A percentile compares a stretch with the other conserved stretches of the same genome.
These are phyloP conservation scores for Thalassia testudinum DNA, from an alignment of 116 monocot genomes.

Conservation along the genomic window DNA sequence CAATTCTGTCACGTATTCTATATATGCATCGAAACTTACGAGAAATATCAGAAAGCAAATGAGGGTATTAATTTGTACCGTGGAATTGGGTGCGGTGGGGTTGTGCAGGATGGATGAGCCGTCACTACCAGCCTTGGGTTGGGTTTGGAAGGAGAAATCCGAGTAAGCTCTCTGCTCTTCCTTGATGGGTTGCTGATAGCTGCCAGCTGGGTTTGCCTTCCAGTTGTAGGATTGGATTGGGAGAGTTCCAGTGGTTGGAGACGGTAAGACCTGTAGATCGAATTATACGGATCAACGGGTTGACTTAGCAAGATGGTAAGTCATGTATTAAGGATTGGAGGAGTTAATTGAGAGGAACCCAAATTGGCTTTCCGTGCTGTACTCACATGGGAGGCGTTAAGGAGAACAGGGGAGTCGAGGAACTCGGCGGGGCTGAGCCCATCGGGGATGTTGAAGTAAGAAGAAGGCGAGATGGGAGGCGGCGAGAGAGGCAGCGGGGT, in stretches of 20 bases:
- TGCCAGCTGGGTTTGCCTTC: neutral
- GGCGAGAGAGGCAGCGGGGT: slow-evolving; percentile 45
- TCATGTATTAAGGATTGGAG: neutral
- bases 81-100: neutral
- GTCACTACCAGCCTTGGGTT: neutral
- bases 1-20: no score
- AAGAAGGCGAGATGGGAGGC: slow-evolving; percentile 36
- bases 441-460: slow-evolving; percentile 58
- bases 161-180: slow-evolving; percentile 22
- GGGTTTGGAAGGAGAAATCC: slow-evolving; percentile 66
- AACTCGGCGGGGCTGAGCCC: slow-evolving; percentile 63
- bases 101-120: neutral
- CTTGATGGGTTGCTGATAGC: slow-evolving; percentile 21
- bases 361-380: neutral
- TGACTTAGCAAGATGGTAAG: neutral
- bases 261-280: slow-evolving; percentile 33
- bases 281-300: neutral
- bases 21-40: no score
- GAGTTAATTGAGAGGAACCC: neutral
- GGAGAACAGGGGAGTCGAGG: slow-evolving; percentile 64
- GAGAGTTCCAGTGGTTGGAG: slow-evolving; percentile 66
- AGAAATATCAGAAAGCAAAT: neutral
- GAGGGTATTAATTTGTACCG: neutral
- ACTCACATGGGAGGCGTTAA: slow-evolving; percentile 16
- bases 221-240: slow-evolving; percentile 22